Conservation (phyloP, 2,329 filamentous ascomycete species). For the Penicillium thymicola region DNA sequence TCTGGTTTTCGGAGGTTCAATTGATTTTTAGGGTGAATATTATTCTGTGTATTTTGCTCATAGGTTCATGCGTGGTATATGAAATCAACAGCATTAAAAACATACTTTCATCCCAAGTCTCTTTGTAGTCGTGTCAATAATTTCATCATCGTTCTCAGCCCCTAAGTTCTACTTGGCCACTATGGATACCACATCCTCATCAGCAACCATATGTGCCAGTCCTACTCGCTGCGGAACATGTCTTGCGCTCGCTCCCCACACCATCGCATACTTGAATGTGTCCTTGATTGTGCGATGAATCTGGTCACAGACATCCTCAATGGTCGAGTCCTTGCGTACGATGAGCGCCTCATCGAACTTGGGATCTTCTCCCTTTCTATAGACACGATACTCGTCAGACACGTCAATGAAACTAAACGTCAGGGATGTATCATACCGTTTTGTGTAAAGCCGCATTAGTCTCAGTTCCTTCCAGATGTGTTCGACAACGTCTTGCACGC, state of each 20-base stretch:
- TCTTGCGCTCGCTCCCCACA: constrained; percentile 94
- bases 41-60: constrained; percentile 14
- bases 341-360: constrained; percentile 90
- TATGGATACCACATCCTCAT: constrained; percentile 68
- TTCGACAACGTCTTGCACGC: constrained; percentile 89
- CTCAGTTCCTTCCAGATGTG: constrained; percentile 90
- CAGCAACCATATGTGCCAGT: constrained; percentile 70
- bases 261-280: constrained; percentile 96
- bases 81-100: constrained; percentile 11
- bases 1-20: constrained; percentile 15
- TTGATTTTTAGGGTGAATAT: constrained; percentile 13
- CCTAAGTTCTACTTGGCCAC: constrained; percentile 46
- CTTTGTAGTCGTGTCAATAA: constrained; percentile 7
- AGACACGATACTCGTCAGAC: constrained; percentile 7
- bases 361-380: constrained; percentile 80
- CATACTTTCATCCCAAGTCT: constrained; percentile 2
- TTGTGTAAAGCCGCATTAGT: constrained; percentile 91
- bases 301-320: constrained; percentile 96
- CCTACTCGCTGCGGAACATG: constrained; percentile 94
- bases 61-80: constrained; percentile 12
- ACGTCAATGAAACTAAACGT: neutral
- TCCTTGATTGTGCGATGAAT: constrained; percentile 95
- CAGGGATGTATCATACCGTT: constrained; percentile 49
- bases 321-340: constrained; percentile 78
- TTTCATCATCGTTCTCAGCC: constrained; percentile 4